phyloP scores from a whole-genome alignment of 768 basidiomycete genomes.

The Phaeolepiota aurea region DNA sequence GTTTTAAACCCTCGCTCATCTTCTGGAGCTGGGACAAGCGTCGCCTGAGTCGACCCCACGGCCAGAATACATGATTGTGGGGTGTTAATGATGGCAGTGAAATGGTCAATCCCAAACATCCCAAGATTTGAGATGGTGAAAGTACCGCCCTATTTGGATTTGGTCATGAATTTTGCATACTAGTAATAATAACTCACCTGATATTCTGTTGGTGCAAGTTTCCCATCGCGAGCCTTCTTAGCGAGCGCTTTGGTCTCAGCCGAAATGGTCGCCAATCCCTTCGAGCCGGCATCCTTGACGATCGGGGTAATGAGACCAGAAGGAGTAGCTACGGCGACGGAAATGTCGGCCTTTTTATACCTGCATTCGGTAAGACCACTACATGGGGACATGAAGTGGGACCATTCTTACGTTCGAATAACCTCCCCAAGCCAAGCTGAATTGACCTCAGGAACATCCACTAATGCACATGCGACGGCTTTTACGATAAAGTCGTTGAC shows the following conservation, averaged over 20 bases:
- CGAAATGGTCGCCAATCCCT: conserved; percentile 91
- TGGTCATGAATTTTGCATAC: too few relatives aligned
- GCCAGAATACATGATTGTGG: conserved; percentile 98
- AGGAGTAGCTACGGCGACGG: conserved; percentile 93
- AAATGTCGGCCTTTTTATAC: conserved; percentile 97
- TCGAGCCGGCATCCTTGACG: conserved; percentile 84
- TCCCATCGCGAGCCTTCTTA: conserved; percentile 94
- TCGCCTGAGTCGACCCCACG: conserved; percentile 81
- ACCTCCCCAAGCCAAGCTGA: conserved; percentile 95
- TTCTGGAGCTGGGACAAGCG: conserved; percentile 78
- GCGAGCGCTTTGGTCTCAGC: conserved; percentile 88
- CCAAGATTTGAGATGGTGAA: conserved; percentile 99
- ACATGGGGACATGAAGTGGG: not conserved
- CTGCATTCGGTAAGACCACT: conserved; percentile 25
- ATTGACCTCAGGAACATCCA: conserved; percentile 96
- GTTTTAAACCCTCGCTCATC: conserved; percentile 95
- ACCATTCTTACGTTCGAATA: conserved; percentile 84
- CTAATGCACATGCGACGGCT: conserved; percentile 82
- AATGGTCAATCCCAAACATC: conserved; percentile 93
- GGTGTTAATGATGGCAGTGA: conserved; percentile 98
- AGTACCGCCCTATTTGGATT: conserved; percentile 67
- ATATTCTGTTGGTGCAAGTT: conserved; percentile 91
- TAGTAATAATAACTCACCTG: conserved; percentile 46
- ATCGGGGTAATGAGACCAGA: conserved; percentile 97
- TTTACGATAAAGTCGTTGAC: conserved; percentile 99